Evolutionary conservation across 257 asterid species (phyloP).

Genomic region (Mitragyna speciosa): DNA sequence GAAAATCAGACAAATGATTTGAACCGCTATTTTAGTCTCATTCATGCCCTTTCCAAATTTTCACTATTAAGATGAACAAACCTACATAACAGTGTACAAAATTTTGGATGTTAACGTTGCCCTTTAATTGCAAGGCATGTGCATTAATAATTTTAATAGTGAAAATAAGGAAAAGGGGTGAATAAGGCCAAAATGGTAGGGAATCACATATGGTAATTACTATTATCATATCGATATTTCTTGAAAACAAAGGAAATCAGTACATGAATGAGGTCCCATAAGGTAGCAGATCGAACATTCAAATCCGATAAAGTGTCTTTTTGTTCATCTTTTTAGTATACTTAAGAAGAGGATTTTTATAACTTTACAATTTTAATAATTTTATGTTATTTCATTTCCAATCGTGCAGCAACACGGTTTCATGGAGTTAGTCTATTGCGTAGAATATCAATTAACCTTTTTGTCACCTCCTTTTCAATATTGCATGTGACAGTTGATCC

Average conservation of each 20-base stretch:
- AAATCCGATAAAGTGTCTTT: not conserved
- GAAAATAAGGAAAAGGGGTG: no score
- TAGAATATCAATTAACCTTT: not conserved
- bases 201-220: no score
- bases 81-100: no score
- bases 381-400: not conserved
- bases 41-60: not conserved
- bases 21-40: not conserved
- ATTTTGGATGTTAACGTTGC: no score
- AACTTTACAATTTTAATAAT: not conserved
- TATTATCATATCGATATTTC: no score
- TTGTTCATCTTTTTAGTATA: not conserved
- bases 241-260: not conserved
- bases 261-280: not conserved
- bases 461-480: slow-evolving; percentile 1
- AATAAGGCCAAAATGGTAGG: no score
- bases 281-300: not conserved
- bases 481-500: slow-evolving; percentile 10
- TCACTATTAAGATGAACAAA: no score
- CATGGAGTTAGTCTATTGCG: not conserved
- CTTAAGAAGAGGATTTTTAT: not conserved
- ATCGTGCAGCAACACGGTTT: slow-evolving; percentile 35
- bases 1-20: no score
- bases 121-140: no score
- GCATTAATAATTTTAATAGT: no score